Base-by-base conservation (phyloP, 768 basidiomycete species). In the Termitomyces sp. region DNA sequence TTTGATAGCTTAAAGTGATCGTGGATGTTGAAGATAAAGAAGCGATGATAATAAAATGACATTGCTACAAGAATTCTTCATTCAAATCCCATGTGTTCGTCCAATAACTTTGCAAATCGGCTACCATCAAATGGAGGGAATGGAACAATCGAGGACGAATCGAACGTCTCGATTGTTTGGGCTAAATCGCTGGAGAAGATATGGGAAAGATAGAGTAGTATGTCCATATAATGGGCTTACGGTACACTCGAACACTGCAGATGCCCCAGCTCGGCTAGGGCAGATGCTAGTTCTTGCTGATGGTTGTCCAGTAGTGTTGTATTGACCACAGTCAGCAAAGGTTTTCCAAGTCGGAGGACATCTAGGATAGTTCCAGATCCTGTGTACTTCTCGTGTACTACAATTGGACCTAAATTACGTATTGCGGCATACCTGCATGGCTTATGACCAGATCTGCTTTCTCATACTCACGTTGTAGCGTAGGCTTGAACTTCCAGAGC, bases 361-460 rank as follows among this genome's bases (percentile, higher is more conserved):
- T 96, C 92, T 32, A 98, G 79, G 65, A 98, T 94, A 4, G 96
- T 97, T 12, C 96, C 96, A 22, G 96, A 89, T 53, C 96, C 96
- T 98, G 58, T 54, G 32, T 24, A 51, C 22, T 95, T 95, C 49
- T 49, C 12, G 49, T 54, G 38, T 44, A 35, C 50, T 52, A 58
- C 53, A 60, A 30, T 30, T 26, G 20, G 13, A 16, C 10, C 50
- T 53, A 50, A 42, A 60, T 26, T 46, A 40, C 61, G 24, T 36
- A 40, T 43, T 26, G 24, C 9, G 43, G 66, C 82, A 63, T 67
- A 94, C 96, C 96, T 67, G 94, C 96, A 78, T 98, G 96, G 64
- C 92, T 91, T 40, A 99, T 88, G 53, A 99, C 81, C 51, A 94
- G 72, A 67, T 93, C 87, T 48, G 90, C 86, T 20, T 68, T 74